Conservation (phyloP, 257 asterid genomes). For the Echium plantagineum region DNA sequence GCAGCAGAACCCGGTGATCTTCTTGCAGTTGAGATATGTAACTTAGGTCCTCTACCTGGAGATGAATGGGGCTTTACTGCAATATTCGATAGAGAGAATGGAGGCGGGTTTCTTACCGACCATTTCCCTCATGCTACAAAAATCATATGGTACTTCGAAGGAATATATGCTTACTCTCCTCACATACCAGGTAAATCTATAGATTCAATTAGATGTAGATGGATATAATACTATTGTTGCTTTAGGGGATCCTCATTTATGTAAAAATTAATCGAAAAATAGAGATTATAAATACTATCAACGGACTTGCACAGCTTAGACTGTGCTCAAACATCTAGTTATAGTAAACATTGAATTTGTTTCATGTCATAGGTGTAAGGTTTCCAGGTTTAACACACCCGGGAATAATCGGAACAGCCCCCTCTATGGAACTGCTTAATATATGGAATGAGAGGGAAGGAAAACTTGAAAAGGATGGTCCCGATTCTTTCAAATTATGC, state of each 20-base stretch:
- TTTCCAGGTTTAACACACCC: constrained; percentile 94
- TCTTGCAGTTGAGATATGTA: constrained; percentile 76
- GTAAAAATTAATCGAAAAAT: too few species aligned
- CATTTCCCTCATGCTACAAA: constrained; percentile 83
- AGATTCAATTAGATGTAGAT: neutral
- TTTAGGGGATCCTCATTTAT: too few species aligned
- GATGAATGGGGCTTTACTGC: constrained; percentile 98
- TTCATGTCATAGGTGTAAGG: constrained; percentile 44
- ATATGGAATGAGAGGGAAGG: constrained; percentile 88
- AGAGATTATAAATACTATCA: too few species aligned
- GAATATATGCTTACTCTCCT: constrained; percentile 90
- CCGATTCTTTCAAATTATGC: constrained; percentile 45
- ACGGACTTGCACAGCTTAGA: too few species aligned
- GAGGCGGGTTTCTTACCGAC: constrained; percentile 91
- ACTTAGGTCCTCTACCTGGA: constrained; percentile 89
- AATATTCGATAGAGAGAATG: constrained; percentile 83
- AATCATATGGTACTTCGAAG: constrained; percentile 94
- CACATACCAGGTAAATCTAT: constrained; percentile 68
- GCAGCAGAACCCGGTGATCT: constrained; percentile 90
- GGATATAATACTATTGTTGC: too few species aligned
- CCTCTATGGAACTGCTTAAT: constrained; percentile 64
- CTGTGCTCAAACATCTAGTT: too few species aligned
- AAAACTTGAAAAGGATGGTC: constrained; percentile 62
- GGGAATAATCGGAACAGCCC: constrained; percentile 91
- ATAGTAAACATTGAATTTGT: too few species aligned